Evolutionary conservation across 768 basidiomycete species (phyloP), one percentile per base, ranked within the genome.

Genomic region (Plicaturopsis crispa): DNA sequence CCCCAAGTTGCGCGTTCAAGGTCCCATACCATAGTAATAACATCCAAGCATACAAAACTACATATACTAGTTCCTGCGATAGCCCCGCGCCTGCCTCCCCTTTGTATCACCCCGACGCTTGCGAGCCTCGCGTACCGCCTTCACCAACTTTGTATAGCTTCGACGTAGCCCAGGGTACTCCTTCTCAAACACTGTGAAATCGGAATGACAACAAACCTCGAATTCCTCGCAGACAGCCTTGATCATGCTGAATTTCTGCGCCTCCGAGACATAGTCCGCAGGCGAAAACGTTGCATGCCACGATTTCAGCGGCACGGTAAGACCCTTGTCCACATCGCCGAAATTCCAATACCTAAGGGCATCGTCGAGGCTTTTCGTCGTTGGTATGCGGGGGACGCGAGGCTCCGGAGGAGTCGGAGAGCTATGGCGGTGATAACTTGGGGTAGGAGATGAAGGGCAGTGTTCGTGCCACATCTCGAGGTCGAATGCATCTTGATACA

Each of bases 341-440:
- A 31, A 12, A 16, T 43, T 26, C 50, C 48, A 52, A 33, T 49
- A 52, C 18, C 14, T 13, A 19, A 52, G 40, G 6, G 41, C 48
- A 35, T 52, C 46, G 24, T 52, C 48, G 18, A 52, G 28, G 8
- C 39, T 36, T 13, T 43, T 44, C 13, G 43, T 46, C 33, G 36
- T 21, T 8, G 50, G 48, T 17, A 46, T 52, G 16, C 44, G 43
- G 21, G 33, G n/a, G 35, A 24, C 33, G 23, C 28, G 12, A 3
- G n/a, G 24, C 8, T 35, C n/a, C 6, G 18, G n/a, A n/a, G 32
- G 33, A 24, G 23, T 14, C 26, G 26, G 14, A 28, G 8, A 28
- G 26, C 14, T 28, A 8, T 28, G 26, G 26, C 14, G 26, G 8
- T 28, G 26, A 14, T 28, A 14, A 8, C 26, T 28, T 14, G 14